Evolutionary conservation across 2,329 filamentous ascomycete species (phyloP), one percentile per base, ranked within the genome.

Genomic region (Botrytis pseudocinerea): DNA sequence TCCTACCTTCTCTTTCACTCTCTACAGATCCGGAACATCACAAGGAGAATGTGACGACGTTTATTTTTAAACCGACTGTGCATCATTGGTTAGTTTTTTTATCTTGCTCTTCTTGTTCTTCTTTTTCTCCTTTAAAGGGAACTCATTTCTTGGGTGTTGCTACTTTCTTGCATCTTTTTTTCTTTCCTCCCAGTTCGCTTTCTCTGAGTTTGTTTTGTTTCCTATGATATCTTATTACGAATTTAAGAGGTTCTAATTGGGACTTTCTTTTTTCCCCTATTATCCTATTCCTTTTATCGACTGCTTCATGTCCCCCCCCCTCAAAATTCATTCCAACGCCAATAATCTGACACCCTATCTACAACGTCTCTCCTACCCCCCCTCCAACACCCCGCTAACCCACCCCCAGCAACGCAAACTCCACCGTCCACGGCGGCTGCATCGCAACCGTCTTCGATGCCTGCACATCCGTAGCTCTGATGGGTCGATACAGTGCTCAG

Each of bases 371-470:
- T 42, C 48, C 22, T 22, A 4, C 14, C 8, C 4, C 32, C 60
- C 22, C 7, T 3, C 16, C n/a, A 32, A 32, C 28, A 65, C 8
- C 25, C 14, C 9, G 25, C 48, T 42, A 44, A 42, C 51, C 14
- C 35, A 32, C 57, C 5, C 35, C 6, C 14, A 62, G 60, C 16
- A 62, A 62, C 25, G 38, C 35, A 42, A 62, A 42, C 35, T 42
- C 40, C 28, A 65, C 40, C 63, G 40, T 65, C 2, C 63, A 65
- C 20, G 63, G 63, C 28, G 63, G 63, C 7, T 65, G 40, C n/a
- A 65, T 65, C 40, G n/a, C 63, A 25, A 65, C 63, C 42, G 40
- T 65, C 40, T 65, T 65, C 63, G 63, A 65, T n/a, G 63, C 28
- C 38, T 44, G 40, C n/a, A 65, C 63, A 12, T 42, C 35, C 18